Evolutionary conservation across 108 stramenopile genomes (phyloP).

Genomic region (Fragilariopsis cylindrus): DNA sequence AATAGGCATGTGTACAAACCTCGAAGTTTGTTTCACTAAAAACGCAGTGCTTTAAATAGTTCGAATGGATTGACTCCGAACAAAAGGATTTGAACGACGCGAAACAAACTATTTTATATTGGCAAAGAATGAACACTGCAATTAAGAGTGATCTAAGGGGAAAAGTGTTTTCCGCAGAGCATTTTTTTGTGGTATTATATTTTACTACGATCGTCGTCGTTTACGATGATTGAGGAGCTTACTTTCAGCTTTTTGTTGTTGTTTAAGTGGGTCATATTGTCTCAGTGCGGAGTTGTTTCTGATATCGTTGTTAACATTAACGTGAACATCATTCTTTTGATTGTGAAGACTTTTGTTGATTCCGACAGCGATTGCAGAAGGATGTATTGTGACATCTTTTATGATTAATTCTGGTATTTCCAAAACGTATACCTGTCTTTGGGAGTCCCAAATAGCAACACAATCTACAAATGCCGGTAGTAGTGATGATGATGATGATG

Average conservation of each 20-base stretch:
- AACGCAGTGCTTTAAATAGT: too few relatives aligned
- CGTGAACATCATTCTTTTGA: too few relatives aligned
- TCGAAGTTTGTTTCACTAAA: too few relatives aligned
- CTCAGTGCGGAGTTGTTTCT: background rate
- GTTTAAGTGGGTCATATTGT: constrained; percentile 4
- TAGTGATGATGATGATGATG: background rate
- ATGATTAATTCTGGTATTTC: constrained; percentile 21
- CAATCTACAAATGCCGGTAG: constrained; percentile 10
- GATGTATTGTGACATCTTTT: background rate
- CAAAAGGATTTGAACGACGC: too few relatives aligned
- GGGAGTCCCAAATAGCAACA: constrained; percentile 24
- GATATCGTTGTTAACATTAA: too few relatives aligned
- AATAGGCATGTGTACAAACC: too few relatives aligned
- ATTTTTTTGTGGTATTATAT: too few relatives aligned
- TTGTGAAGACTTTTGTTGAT: background rate
- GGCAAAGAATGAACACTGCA: too few relatives aligned
- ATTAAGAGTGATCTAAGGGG: too few relatives aligned
- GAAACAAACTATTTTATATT: too few relatives aligned
- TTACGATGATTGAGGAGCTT: background rate
- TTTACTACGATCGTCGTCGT: background rate
- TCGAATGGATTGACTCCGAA: too few relatives aligned
- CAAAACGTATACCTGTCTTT: constrained; percentile 11
- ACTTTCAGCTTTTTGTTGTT: constrained; percentile 3
- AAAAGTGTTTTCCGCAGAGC: too few relatives aligned
- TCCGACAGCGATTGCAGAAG: background rate